Conservation (phyloP, 306 rosid species). For the Cyclanthera cordifolia region DNA sequence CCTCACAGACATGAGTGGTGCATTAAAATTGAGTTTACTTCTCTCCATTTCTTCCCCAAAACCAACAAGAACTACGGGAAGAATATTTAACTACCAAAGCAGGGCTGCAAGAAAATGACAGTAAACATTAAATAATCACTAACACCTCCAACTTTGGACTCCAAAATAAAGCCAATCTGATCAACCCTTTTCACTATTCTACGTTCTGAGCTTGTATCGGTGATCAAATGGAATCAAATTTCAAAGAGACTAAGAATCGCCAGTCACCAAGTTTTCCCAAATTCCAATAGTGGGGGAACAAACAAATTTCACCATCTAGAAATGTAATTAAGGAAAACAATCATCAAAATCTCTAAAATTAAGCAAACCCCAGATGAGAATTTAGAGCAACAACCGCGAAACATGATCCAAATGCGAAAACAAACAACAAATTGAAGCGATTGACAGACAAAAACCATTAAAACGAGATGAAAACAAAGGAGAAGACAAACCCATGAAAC, state of each 20-base stretch:
- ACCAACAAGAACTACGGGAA: constrained; percentile 14
- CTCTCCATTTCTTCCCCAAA: constrained; percentile 42
- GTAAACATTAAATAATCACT: not conserved
- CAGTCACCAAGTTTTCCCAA: not conserved
- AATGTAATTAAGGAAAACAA: not conserved
- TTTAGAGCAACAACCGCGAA: not conserved
- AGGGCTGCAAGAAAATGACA: constrained; percentile 7
- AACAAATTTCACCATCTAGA: not conserved
- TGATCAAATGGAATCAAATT: not conserved
- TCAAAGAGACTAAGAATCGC: not conserved
- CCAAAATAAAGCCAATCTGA: not conserved
- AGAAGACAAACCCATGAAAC: constrained; percentile 11
- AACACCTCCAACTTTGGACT: not conserved
- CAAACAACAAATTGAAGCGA: not conserved
- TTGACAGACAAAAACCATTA: not conserved
- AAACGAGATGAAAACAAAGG: not conserved
- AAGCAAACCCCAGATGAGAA: constrained; percentile 14
- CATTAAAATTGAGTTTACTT: constrained; percentile 65
- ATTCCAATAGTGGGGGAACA: not conserved
- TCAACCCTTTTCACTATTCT: not conserved
- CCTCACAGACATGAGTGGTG: constrained; percentile 81
- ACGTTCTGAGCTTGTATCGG: not conserved
- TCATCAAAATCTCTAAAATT: not conserved
- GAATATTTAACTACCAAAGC: constrained; percentile 8
- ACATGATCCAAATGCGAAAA: not conserved